These are phyloP conservation scores for Durotheca rogersii DNA, from an alignment of 495 filamentous ascomycete genomes.

Conservation along the genomic window DNA sequence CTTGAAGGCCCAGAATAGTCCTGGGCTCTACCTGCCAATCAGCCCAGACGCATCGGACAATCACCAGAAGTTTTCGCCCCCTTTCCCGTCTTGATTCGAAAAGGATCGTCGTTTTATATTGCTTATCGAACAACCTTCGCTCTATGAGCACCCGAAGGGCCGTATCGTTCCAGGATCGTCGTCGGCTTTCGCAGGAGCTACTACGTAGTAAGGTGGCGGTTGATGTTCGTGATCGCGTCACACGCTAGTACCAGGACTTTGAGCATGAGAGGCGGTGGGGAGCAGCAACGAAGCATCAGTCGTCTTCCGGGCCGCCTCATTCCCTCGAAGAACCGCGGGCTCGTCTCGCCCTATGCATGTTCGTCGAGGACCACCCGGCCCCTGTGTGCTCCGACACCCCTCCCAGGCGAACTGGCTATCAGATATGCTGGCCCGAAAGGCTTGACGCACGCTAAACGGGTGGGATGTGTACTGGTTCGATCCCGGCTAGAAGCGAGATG, in stretches of 20 bases:
- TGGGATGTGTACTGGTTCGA: too few relatives aligned
- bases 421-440: background rate
- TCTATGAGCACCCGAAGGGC: slow-evolving; percentile 17
- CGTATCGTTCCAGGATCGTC: slow-evolving; percentile 18
- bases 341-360: background rate
- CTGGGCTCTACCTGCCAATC: slow-evolving; percentile 20
- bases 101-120: slow-evolving; percentile 13
- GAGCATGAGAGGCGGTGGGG: slow-evolving; percentile 7
- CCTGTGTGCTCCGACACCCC: background rate
- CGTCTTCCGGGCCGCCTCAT: slow-evolving; percentile 1
- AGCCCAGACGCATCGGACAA: slow-evolving; percentile 15
- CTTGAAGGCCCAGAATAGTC: slow-evolving; percentile 27
- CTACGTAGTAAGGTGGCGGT: slow-evolving; percentile 8
- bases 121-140: slow-evolving; percentile 4
- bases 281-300: slow-evolving; percentile 14
- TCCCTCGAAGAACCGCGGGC: slow-evolving; percentile 5
- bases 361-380: background rate
- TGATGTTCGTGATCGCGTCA: slow-evolving; percentile 23
- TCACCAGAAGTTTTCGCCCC: slow-evolving; percentile 19
- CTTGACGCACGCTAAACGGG: background rate
- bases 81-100: slow-evolving; percentile 21
- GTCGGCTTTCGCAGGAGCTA: slow-evolving; percentile 8
- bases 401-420: background rate
- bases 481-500: too few relatives aligned
- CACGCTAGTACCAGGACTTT: slow-evolving; percentile 8